Evolutionary conservation across 441 rosid genomes (phyloP), one percentile per base, ranked within the genome.

Genomic region (Hura crepitans): DNA sequence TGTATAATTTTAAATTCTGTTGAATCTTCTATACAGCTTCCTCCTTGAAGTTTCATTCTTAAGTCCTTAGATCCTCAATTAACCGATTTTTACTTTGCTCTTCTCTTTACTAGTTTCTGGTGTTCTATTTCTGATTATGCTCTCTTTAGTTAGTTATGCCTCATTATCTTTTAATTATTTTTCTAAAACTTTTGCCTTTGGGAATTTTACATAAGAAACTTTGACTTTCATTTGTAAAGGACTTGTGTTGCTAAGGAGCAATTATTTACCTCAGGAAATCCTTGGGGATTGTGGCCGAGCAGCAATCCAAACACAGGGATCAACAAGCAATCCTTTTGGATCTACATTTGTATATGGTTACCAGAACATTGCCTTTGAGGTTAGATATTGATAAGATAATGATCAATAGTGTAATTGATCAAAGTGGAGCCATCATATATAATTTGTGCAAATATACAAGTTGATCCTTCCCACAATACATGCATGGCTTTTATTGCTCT

Each of bases 271-370:
- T 47, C 77, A 96, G 99, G 98, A 89, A 78, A 88, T 89, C 78
- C 96, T 96, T 37, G 99, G 98, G 58, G 96, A 93, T 33, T 91
- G 94, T 80, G 98, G 99, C 49, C 92, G 93, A 75, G 96, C 98
- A 37, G 99, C 97, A 66, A 96, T 96, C 56, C 99, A 96, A 81
- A 96, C 98, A 49, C 96, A 91, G 74, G 98, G 99, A 45, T 96
- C 98, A 75, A 74, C 87, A 7, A 88, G 90, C 83, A 96, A 96
- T 82, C 99, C 98, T 57, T 93, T 96, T 71, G 99, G 98, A 68
- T 91, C 96, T 9, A 96, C 98, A 30, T 89, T 91, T 71, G 98
- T 93, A 7, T 96, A 93, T 68, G 99, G 99, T 55, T 93, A 93
- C 81, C 97, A 84, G 78, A 89, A 91, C 74, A 81, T 85, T 70